Percentiles rank a stretch among this genome's conserved stretches.
Evolutionary conservation across 1,284 basidiomycete species (phyloP).

Genomic region (Ustilago loliicola): DNA sequence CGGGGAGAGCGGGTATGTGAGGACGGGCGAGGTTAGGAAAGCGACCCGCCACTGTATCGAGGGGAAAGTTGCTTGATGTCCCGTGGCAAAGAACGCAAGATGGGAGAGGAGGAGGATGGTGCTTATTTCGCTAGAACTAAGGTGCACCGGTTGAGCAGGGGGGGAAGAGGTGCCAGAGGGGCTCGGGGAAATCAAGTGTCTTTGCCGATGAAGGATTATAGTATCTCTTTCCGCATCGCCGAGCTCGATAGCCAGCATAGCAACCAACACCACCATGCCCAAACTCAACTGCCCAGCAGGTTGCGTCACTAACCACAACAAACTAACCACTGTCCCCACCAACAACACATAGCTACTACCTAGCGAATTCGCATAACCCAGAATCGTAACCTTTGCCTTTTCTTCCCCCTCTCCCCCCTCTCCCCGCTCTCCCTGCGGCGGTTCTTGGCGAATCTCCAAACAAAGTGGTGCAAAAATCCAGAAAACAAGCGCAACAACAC

Average conservation of each 20-base stretch:
- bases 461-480: conserved; percentile 66
- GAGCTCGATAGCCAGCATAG: conserved; percentile 54
- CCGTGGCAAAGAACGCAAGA: conserved; percentile 86
- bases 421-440: not conserved
- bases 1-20: conserved; percentile 82
- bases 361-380: conserved; percentile 90
- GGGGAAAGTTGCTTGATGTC: conserved; percentile 89
- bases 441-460: conserved; percentile 57
- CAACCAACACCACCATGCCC: conserved; percentile 76
- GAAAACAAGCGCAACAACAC: conserved; percentile 40
- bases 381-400: conserved; percentile 74
- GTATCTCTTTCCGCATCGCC: conserved; percentile 62
- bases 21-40: conserved; percentile 77
- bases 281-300: conserved; percentile 86
- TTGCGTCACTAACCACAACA: conserved; percentile 79
- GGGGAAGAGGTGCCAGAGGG: not conserved
- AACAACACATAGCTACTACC: conserved; percentile 89
- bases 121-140: conserved; percentile 37
- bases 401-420: conserved; percentile 16
- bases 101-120: conserved; percentile 51
- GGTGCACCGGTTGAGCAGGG: conserved; percentile 7
- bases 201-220: conserved; percentile 30
- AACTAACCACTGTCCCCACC: conserved; percentile 77
- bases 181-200: too few species aligned
- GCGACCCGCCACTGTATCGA: conserved; percentile 96